Conservation (phyloP, 1,284 basidiomycete genomes). For the Ganoderma meredithae region DNA sequence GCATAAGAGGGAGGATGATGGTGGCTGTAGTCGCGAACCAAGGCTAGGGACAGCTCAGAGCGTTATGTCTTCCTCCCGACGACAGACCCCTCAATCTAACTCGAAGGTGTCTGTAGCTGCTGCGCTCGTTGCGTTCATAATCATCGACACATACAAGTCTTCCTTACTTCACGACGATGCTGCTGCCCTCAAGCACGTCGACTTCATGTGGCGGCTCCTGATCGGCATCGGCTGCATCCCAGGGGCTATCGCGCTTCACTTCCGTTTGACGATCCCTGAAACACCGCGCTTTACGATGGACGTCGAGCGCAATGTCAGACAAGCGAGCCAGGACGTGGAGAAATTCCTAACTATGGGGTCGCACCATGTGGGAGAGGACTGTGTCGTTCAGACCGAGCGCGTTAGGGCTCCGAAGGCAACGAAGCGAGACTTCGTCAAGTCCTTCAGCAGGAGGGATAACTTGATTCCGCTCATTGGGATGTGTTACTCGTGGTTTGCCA, state of each 20-base stretch:
- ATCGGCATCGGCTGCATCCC: conserved; percentile 78
- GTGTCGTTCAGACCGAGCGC: conserved; percentile 53
- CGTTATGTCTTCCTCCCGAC: conserved; percentile 21
- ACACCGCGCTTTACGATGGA: conserved; percentile 91
- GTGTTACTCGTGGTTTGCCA: conserved; percentile 79
- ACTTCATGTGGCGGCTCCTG: conserved; percentile 74
- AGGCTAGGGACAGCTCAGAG: conserved; percentile 72
- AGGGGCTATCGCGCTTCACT: conserved; percentile 72
- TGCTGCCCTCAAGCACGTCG: conserved; percentile 53
- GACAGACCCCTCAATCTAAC: background rate
- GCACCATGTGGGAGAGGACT: conserved; percentile 64
- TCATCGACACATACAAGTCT: conserved; percentile 74
- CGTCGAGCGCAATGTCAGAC: conserved; percentile 83
- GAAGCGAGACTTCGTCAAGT: conserved; percentile 65
- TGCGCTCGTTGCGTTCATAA: conserved; percentile 73
- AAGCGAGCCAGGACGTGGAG: conserved; percentile 73
- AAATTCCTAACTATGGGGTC: conserved; percentile 62
- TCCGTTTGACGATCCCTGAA: conserved; percentile 83
- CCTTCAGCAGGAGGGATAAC: conserved; percentile 73
- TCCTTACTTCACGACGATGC: conserved; percentile 57
- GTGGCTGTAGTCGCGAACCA: conserved; percentile 73
- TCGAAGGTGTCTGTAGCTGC: conserved; percentile 50
- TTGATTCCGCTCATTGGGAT: conserved; percentile 70
- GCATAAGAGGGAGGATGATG: conserved; percentile 78
- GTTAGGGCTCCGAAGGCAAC: conserved; percentile 71